These are phyloP conservation scores for Mrakia frigida DNA, from an alignment of 768 basidiomycete genomes.

Conservation along the genomic window DNA sequence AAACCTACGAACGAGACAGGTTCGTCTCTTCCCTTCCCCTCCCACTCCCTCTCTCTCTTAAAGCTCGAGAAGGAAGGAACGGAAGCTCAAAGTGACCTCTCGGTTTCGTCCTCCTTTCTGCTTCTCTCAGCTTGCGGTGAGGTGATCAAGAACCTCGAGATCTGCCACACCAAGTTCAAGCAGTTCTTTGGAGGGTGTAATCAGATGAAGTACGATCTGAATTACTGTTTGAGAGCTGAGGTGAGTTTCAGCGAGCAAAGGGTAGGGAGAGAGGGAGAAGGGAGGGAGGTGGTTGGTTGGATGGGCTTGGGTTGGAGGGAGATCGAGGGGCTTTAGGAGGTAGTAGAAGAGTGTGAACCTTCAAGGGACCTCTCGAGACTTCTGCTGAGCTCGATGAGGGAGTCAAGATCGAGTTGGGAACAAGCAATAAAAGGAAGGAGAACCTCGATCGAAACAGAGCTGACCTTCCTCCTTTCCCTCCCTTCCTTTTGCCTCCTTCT, in stretches of 20 bases:
- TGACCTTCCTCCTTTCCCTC: not conserved
- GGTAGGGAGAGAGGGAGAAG: too few species aligned
- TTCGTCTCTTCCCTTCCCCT: not conserved
- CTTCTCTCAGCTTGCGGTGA: conserved; percentile 19
- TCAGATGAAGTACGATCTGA: conserved; percentile 24
- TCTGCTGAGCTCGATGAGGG: too few species aligned
- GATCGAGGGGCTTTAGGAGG: not conserved
- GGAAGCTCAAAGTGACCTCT: too few species aligned
- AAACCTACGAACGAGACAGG: conserved; percentile 25
- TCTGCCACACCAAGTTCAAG: conserved; percentile 22
- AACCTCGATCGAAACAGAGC: not conserved
- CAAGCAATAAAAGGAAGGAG: too few species aligned
- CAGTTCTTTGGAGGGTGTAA: conserved; percentile 29
- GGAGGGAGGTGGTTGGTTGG: too few species aligned
- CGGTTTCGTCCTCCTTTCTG: too few species aligned
- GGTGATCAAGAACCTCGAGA: conserved; percentile 26
- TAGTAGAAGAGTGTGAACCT: too few species aligned
- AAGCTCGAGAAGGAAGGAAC: too few species aligned
- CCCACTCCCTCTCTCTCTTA: not conserved
- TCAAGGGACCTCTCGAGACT: too few species aligned
- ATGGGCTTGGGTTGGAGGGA: too few species aligned
- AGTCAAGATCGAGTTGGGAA: too few species aligned
- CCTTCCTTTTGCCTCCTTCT: not conserved
- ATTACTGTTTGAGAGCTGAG: conserved; percentile 16
- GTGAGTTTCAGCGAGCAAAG: not conserved